Conservation (phyloP, 2,329 filamentous ascomycete genomes). For the Trichoderma simmonsii region DNA sequence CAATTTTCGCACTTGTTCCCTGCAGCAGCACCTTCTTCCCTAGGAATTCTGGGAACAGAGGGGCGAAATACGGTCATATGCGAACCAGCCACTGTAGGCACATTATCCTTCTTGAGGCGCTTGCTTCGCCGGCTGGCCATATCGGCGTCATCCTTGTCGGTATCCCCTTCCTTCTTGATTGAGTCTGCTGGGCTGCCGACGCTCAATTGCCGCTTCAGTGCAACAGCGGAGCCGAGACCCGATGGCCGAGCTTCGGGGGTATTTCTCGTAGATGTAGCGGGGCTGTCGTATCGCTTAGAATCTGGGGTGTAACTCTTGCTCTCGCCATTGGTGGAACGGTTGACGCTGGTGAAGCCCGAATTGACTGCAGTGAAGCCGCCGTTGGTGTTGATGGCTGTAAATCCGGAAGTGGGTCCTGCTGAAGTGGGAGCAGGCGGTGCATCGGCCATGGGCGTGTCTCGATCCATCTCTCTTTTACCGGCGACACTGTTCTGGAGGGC, state of each 20-base stretch:
- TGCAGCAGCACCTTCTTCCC: slow-evolving; percentile 47
- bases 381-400: slow-evolving; percentile 57
- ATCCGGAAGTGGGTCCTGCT: slow-evolving; percentile 39
- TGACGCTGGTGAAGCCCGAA: slow-evolving; percentile 64
- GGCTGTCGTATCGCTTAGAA: slow-evolving; percentile 58
- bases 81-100: slow-evolving; percentile 88
- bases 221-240: slow-evolving; percentile 51
- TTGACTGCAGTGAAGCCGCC: slow-evolving; percentile 76
- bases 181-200: slow-evolving; percentile 49
- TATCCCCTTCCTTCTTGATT: slow-evolving; percentile 45
- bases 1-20: slow-evolving; percentile 80
- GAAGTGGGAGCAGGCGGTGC: slow-evolving; percentile 32
- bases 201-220: slow-evolving; percentile 75
- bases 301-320: slow-evolving; percentile 61
- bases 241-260: slow-evolving; percentile 63
- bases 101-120: slow-evolving; percentile 75
- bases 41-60: slow-evolving; percentile 63
- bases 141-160: slow-evolving; percentile 58
- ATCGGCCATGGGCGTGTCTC: slow-evolving; percentile 49
- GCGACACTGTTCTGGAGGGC: slow-evolving; percentile 47
- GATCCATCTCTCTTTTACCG: slow-evolving; percentile 46
- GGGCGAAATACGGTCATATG: slow-evolving; percentile 95
- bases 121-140: slow-evolving; percentile 80
- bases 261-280: slow-evolving; percentile 60
- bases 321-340: slow-evolving; percentile 45